Base-by-base conservation (phyloP, 2,329 filamentous ascomycete genomes). In the Parastagonospora nodorum region DNA sequence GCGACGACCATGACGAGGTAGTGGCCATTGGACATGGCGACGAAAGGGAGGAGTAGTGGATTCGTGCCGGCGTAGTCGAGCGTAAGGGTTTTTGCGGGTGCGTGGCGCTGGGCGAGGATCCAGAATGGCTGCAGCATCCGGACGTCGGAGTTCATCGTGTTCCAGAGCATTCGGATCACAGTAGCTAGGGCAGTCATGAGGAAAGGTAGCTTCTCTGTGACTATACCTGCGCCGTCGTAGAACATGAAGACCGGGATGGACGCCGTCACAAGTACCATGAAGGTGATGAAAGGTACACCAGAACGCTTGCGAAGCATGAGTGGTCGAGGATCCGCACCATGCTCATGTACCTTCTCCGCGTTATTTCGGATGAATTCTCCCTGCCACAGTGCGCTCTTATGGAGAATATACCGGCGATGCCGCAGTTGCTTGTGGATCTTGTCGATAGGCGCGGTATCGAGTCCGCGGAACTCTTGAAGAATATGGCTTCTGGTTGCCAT, bases 101-200 rank as follows among this genome's bases (percentile, higher is more conserved):
- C 87, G 57, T 88, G 83, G 3, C 88, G 82, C 45, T 78, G 78
- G 11, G 84, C 87, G 2, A 91, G 81, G 51, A 89, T 83, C 66
- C 87, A 89, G 65, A 88, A 91, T 2, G 88, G 88, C 69, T 90
- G 87, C 71, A 90, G 84, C 80, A 90, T 86, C 36, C 88, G 85
- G 40, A 90, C 80, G 24, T 85, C 82, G 48, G 83, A 86, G 63
- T 90, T 88, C 53, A 90, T 77, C 2, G 84, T 82, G 53, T 82
- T 82, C 88, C 87, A 91, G 39, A 81, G 76, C 16, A 90, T 78
- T 69, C 89, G 89, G 61, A 90, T 81, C 49, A 79, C 72, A 15
- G 89, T 86, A 1, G 87, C 85, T 6, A 89, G 64, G 2, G 81
- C 79, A 0, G 88, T 90, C 29, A 89, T 74, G 7, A 86, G 74